These are phyloP conservation scores for Middelhovenomyces tepae DNA, from an alignment of 805 yeast genomes.

Conservation along the genomic window DNA sequence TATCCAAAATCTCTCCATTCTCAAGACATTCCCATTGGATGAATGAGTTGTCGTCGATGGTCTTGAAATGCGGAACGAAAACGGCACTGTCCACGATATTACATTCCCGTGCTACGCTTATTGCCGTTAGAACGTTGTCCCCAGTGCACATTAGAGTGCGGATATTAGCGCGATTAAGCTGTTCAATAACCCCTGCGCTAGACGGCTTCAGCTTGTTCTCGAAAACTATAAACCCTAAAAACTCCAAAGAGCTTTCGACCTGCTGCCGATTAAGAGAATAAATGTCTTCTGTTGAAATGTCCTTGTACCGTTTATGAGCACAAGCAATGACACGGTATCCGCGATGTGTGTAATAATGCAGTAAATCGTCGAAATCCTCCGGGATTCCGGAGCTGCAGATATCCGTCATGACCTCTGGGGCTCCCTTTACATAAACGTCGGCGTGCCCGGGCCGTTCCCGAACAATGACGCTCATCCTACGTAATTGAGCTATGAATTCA, in stretches of 20 bases:
- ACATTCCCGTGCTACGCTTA: conserved; percentile 86
- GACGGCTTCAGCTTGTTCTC: conserved; percentile 79
- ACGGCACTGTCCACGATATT: conserved; percentile 48
- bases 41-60: conserved; percentile 20
- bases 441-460: conserved; percentile 36
- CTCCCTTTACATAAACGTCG: conserved; percentile 77
- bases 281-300: conserved; percentile 29
- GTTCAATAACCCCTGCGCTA: conserved; percentile 51
- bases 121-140: conserved; percentile 88
- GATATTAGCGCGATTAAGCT: conserved; percentile 58
- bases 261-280: conserved; percentile 46
- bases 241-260: conserved; percentile 60
- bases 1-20: conserved; percentile 47
- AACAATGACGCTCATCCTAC: conserved; percentile 85
- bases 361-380: conserved; percentile 55
- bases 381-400: conserved; percentile 74
- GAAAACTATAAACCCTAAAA: conserved; percentile 83
- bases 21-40: conserved; percentile 36
- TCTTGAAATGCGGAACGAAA: conserved; percentile 60
- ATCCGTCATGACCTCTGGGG: conserved; percentile 85
- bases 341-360: conserved; percentile 80
- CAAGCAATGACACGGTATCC: conserved; percentile 96
- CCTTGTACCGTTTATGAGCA: conserved; percentile 51
- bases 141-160: conserved; percentile 97
- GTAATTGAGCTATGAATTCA: conserved; percentile 75